A percentile compares a stretch with the other conserved stretches of the same genome.
These are phyloP conservation scores for Hymenoscyphus infarciens DNA, from an alignment of 2,329 filamentous ascomycete species.

Conservation along the genomic window DNA sequence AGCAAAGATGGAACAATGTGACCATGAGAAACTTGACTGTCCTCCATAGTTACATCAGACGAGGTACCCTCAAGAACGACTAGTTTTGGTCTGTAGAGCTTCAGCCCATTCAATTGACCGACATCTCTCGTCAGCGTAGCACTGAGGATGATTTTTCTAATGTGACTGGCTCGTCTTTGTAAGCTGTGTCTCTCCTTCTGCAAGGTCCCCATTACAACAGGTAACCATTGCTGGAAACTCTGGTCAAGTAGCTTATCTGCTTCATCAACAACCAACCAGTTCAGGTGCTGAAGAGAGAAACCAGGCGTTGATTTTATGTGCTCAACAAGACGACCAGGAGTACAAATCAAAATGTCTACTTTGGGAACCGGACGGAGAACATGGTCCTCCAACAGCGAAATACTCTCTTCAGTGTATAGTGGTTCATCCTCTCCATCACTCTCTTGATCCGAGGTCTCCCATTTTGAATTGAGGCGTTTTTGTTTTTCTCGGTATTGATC, in stretches of 20 bases:
- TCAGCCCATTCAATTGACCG: constrained; percentile 71
- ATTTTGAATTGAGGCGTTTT: constrained; percentile 40
- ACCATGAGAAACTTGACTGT: constrained; percentile 40
- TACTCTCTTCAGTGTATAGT: constrained; percentile 35
- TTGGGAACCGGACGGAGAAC: constrained; percentile 64
- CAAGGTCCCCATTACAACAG: constrained; percentile 62
- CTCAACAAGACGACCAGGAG: constrained; percentile 86
- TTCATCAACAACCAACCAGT: constrained; percentile 91
- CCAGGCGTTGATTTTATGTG: constrained; percentile 81
- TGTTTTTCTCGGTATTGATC: constrained; percentile 48
- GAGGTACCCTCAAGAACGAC: constrained; percentile 63
- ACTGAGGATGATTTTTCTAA: constrained; percentile 82
- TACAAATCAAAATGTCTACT: constrained; percentile 86
- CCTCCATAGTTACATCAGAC: constrained; percentile 27
- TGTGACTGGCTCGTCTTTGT: constrained; percentile 31
- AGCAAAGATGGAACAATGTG: constrained; percentile 62
- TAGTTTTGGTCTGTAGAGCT: constrained; percentile 68
- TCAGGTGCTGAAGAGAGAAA: constrained; percentile 72
- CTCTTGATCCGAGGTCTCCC: constrained; percentile 45
- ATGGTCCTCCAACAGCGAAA: constrained; percentile 53
- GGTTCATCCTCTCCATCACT: constrained; percentile 40
- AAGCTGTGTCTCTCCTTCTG: constrained; percentile 12
- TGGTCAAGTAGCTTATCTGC: constrained; percentile 89
- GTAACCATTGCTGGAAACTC: constrained; percentile 88
- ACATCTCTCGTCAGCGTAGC: constrained; percentile 90